Base-by-base conservation (phyloP, 169 alveolate species). In the Plasmodium cynomolgi region DNA sequence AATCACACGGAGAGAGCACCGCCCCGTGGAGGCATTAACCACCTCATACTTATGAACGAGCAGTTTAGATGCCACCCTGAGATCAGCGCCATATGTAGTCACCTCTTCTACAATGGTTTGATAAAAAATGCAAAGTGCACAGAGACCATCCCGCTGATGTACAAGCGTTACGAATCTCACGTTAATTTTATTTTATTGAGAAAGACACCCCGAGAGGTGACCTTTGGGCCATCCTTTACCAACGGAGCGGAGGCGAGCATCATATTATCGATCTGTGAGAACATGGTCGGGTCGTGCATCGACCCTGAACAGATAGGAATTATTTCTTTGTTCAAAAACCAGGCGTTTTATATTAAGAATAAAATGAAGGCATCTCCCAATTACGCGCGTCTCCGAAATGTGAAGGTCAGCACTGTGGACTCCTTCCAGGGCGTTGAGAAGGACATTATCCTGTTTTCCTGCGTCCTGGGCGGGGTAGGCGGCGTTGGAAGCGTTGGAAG, bases 31-130 rank as follows among this genome's bases (percentile, higher is more conserved):
- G 50, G 8, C 26, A 85, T 85, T 17, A 85, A 85, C 29, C 71
- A 85, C 54, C 44, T 85, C 39, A 50, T 85, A 8, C 80, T 58
- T 11, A 54, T 92, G 85, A 92, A 86, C 56, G 84, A 84, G 34
- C 95, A 92, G 50, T 92, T 83, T 29, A 29, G 95, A 26, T 92
- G 95, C 56, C 95, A 92, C 29, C 95, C 95, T 2, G 62, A 50
- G 54, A 92, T 92, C 26, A 75, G 93, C 68, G 26, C 81, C 31
- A 83, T 92, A 62, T 92, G 95, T 56, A 84, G 93, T 47, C 73
- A 84, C 31, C 71, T 92, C 37, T 92, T 92, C 83, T 92, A 92
- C 41, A 73, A 83, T 47, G 74, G 84, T 9, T 37, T 50, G 23
- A 86, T 92, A 23, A 72, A 77, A 47, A 84, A 77, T 68, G 92